Percentiles rank a stretch among this genome's conserved stretches.
Conservation (phyloP, 1,284 basidiomycete genomes). For the Ganoderma resinaceum region DNA sequence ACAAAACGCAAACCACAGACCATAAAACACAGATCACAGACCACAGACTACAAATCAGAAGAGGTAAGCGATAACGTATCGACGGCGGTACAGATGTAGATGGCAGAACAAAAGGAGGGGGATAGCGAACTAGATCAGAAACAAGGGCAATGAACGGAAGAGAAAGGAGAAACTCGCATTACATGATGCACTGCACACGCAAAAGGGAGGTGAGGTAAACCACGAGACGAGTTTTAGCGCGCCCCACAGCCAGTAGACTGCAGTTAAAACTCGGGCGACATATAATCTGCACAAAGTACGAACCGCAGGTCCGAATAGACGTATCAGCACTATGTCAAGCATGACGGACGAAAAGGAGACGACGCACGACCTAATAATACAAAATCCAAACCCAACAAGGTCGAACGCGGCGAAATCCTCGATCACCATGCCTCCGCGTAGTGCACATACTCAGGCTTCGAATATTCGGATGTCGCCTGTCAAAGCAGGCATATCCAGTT, state of each 20-base stretch:
- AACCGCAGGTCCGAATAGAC: too few species aligned
- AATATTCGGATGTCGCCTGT: not conserved
- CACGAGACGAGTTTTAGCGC: not conserved
- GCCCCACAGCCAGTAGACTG: not conserved
- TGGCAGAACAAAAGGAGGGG: conserved; percentile 10
- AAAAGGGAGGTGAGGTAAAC: not conserved
- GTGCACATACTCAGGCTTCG: not conserved
- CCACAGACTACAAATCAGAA: not conserved
- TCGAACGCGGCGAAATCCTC: conserved; percentile 3
- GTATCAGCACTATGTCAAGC: not conserved
- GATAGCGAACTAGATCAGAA: conserved; percentile 5
- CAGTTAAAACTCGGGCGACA: not conserved
- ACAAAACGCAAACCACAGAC: not conserved
- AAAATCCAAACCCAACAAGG: conserved; percentile 8
- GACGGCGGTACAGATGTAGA: not conserved
- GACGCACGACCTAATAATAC: conserved; percentile 27
- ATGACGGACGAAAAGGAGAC: not conserved
- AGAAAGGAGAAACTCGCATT: conserved; percentile 3
- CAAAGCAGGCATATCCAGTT: not conserved
- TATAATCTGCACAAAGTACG: not conserved
- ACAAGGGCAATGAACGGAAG: not conserved
- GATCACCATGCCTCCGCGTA: conserved; percentile 29
- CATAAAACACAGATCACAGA: not conserved
- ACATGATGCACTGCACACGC: conserved; percentile 11
- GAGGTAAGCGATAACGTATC: not conserved